Evolutionary conservation across 495 filamentous ascomycete species (phyloP), one percentile per base, ranked within the genome.

Genomic region (Aspergillus olivimuriae): DNA sequence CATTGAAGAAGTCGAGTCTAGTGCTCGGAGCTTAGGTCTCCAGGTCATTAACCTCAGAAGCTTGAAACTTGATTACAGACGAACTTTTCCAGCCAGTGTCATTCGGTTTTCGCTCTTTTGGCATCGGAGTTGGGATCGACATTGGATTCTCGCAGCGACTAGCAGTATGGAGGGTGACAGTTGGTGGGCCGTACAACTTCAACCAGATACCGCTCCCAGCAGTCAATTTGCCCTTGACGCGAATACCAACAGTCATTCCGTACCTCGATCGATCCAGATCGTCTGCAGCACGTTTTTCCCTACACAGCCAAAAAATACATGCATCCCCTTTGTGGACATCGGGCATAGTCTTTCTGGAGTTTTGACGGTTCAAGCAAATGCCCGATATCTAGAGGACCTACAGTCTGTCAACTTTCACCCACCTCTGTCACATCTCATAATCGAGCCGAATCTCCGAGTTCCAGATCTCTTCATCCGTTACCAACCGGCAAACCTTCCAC

Each of bases 181-280:
- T 21, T 92, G 86, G 82, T 90, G 82, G 77, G 62, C 89, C 43
- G 60, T 84, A 24, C 79, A 84, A 61, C 52, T 82, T 68, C 56
- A 53, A 38, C 37, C 60, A 33, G 21, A 50, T 23, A 42, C 48
- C 15, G 4, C 52, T 16, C 12, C 48, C 24, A 51, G 46, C 20
- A 24, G 16, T 16, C 47, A 43, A 28, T 18, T 36, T 17, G 20
- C 40, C 1, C 48, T 50, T 15, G 34, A 30, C 30, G 10, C 47
- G 32, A 40, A 23, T 31, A 41, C 35, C 7, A 41, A 49, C 12
- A 41, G 22, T 9, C 35, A 23, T 2, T 37, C 47, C 4, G 30
- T 35, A 43, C 41, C 53, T 45, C 46, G 47, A 15, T 48, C 46
- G 8, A 56, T 56, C n/a, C 62, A 70, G 46, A 32, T 47, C 11